A percentile compares a stretch with the other conserved stretches of the same genome.
Conservation (phyloP, 352 stramenopile species). For the Phytopythium kandeliae region DNA sequence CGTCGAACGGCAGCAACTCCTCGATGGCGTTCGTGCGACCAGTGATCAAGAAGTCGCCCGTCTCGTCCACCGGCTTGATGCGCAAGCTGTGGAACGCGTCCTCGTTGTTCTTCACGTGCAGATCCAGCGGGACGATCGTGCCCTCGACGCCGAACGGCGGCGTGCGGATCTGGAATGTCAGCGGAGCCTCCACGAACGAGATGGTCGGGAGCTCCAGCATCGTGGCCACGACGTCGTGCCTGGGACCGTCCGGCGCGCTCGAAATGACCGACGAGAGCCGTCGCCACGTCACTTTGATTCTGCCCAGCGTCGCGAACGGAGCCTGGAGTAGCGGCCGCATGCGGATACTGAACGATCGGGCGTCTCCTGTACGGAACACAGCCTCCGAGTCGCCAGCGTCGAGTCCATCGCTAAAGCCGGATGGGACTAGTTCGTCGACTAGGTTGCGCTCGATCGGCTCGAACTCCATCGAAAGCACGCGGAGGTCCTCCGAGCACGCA, state of each 20-base stretch:
- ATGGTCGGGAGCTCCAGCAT: conserved; percentile 58
- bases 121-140: conserved; percentile 40
- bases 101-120: conserved; percentile 73
- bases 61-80: conserved; percentile 65
- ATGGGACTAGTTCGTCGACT: conserved; percentile 22
- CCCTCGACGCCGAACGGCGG: conserved; percentile 74
- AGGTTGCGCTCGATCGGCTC: conserved; percentile 31
- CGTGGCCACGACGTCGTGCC: conserved; percentile 58
- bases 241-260: conserved; percentile 14
- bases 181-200: conserved; percentile 57
- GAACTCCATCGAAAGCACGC: conserved; percentile 49
- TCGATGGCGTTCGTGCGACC: conserved; percentile 69
- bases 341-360: conserved; percentile 52
- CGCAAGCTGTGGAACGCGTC: conserved; percentile 58
- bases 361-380: conserved; percentile 52
- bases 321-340: conserved; percentile 38
- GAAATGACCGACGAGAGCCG: conserved; percentile 48
- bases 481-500: conserved; percentile 41
- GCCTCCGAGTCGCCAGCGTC: conserved; percentile 12
- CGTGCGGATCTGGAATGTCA: conserved; percentile 60
- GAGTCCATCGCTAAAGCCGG: conserved; percentile 32
- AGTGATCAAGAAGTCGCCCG: conserved; percentile 70
- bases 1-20: conserved; percentile 65
- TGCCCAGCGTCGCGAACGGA: conserved; percentile 45
- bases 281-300: conserved; percentile 55